phyloP scores from a whole-genome alignment of 441 rosid species.

The Brassica balearica region DNA sequence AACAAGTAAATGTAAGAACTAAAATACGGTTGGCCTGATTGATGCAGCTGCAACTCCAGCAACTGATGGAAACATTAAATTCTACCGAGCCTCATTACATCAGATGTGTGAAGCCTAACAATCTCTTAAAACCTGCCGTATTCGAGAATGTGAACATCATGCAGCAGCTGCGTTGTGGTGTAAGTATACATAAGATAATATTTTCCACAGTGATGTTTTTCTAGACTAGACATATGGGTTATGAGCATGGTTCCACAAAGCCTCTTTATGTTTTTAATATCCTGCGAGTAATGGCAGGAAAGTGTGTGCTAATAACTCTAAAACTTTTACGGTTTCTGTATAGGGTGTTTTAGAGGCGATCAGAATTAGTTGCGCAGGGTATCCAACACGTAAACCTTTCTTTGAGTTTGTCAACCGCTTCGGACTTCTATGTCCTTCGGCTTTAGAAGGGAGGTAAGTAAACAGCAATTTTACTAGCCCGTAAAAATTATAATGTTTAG shows the following conservation, averaged over 20 bases:
- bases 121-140: constrained; percentile 87
- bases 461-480: constrained; percentile 1
- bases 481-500: background rate
- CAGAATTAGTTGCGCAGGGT: constrained; percentile 98
- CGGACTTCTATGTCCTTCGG: constrained; percentile 79
- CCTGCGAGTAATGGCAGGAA: background rate
- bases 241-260: background rate
- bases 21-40: constrained; percentile 29
- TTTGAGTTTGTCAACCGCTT: constrained; percentile 90
- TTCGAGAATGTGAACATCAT: constrained; percentile 96
- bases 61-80: constrained; percentile 88
- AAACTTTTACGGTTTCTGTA: background rate
- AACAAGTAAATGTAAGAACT: background rate
- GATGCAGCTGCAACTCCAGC: constrained; percentile 90
- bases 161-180: constrained; percentile 98
- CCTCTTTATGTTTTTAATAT: background rate
- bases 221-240: background rate
- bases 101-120: constrained; percentile 98
- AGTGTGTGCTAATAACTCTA: background rate
- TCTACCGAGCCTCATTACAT: constrained; percentile 98
- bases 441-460: constrained; percentile 87
- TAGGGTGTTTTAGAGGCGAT: constrained; percentile 99
- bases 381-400: constrained; percentile 95
- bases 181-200: constrained; percentile 51
- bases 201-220: background rate